Conservation (phyloP, 306 rosid genomes). For the Malus fusca region DNA sequence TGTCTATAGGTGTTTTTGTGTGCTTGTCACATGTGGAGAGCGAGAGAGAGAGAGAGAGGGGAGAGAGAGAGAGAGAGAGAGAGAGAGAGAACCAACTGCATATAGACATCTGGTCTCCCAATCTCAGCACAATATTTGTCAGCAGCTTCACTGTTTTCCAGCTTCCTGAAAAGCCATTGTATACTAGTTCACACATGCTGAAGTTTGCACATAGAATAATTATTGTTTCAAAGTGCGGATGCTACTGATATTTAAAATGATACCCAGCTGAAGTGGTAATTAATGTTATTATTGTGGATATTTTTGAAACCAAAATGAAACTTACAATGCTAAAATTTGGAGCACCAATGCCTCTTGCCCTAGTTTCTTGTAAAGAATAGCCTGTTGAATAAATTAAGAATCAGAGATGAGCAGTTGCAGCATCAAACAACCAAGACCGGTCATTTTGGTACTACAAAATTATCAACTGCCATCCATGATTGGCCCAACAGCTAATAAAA, state of each 20-base stretch:
- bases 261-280: not conserved
- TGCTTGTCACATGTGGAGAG: not conserved
- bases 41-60: not conserved
- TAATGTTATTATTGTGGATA: not conserved
- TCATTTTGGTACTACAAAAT: not conserved
- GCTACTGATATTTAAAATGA: not conserved
- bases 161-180: slow-evolving; percentile 50
- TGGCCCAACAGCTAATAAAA: not conserved
- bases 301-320: slow-evolving; percentile 16
- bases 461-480: not conserved
- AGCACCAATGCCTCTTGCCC: slow-evolving; percentile 96
- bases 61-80: slow-evolving; percentile 8
- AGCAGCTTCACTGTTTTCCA: slow-evolving; percentile 97
- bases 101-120: slow-evolving; percentile 95
- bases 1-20: not conserved
- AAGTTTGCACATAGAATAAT: no score
- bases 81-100: slow-evolving; percentile 65
- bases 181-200: slow-evolving; percentile 2
- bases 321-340: slow-evolving; percentile 95
- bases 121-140: slow-evolving; percentile 98
- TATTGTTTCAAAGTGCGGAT: no score
- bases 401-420: slow-evolving; percentile 9
- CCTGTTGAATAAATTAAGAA: slow-evolving; percentile 44
- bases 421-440: not conserved
- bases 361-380: slow-evolving; percentile 86